Base-by-base conservation (phyloP, 345 rosid genomes). In the Citrus maxima region DNA sequence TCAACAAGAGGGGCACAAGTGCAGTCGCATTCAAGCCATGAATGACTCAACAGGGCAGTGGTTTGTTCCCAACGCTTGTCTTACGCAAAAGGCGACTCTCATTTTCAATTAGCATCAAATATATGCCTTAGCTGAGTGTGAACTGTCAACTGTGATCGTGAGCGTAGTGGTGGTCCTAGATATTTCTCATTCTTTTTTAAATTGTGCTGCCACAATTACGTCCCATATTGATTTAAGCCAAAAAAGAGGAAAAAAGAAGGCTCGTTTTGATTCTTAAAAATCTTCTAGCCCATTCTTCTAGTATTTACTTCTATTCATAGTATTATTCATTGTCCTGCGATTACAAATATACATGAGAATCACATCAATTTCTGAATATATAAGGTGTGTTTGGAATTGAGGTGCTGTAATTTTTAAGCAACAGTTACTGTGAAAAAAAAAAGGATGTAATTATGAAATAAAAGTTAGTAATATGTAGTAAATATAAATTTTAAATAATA, bases 351-450 rank as follows among this genome's bases (percentile, higher is more conserved):
- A 51, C 22, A 4, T 16, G 56, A 51, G 56, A 51, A 51, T 51
- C 22, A 51, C 56, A 18, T 51, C 22, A 51, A 51, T 51, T 51
- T 54, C 3, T 54, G 2, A 54, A 18, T 16, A 13, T 32, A 32
- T 4, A 32, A 4, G 5, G 34, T 32, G 34, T 4, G 34, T 32
- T 32, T 32, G 0, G 5, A 32, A 32, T 32, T 32, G 5, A 32
- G 4, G 5, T 32, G 34, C 0, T 32, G 0, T 32, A 0, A 0
- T 0, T 32, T 32, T 32, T 32, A 32, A 32, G 0, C 0, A 0
- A 32, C 0, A 32, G 5, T 32, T 32, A 0, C 5, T 32, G 34
- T 32, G 34, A 32, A 32, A 32, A 32, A 32, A 32, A 32, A 32
- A n/a, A n/a, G n/a, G n/a, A 4, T 32, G 0, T 32, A 32, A 32